Percentiles rank a stretch among this genome's conserved stretches.
phyloP scores from a whole-genome alignment of 805 yeast species.

The Monosporozyma aquatica region DNA sequence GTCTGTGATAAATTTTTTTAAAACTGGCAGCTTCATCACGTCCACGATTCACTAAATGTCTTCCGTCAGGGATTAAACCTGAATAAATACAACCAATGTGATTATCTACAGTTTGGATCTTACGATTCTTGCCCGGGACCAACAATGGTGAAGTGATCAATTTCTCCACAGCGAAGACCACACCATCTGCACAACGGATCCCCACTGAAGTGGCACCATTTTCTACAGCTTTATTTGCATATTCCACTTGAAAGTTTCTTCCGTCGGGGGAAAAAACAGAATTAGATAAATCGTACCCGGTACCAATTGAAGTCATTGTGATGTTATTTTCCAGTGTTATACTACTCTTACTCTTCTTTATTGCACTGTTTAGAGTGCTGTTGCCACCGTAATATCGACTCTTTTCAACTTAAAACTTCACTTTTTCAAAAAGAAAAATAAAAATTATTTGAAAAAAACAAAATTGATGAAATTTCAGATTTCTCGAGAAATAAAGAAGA shows the following conservation, averaged over 20 bases:
- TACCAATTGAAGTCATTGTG: conserved; percentile 94
- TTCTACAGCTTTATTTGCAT: conserved; percentile 95
- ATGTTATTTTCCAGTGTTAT: no score
- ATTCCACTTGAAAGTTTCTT: conserved; percentile 94
- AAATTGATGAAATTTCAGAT: background rate
- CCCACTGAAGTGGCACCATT: conserved; percentile 95
- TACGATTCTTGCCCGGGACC: conserved; percentile 79
- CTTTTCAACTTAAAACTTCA: background rate
- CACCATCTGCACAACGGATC: conserved; percentile 83
- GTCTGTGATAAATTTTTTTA: conserved; percentile 64
- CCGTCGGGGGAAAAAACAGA: conserved; percentile 87
- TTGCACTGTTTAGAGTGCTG: no score
- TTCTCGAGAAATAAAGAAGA: background rate
- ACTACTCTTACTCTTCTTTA: no score
- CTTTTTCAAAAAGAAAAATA: background rate
- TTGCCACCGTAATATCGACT: conserved; percentile 2
- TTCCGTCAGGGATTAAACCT: conserved; percentile 93
- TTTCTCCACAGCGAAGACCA: conserved; percentile 97
- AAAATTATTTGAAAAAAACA: no score
- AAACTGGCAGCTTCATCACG: conserved; percentile 83
- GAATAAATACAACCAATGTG: conserved; percentile 94
- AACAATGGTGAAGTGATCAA: conserved; percentile 75
- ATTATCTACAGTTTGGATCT: conserved; percentile 87
- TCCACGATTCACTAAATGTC: conserved; percentile 84
- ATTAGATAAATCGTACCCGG: conserved; percentile 97